phyloP scores from a whole-genome alignment of 768 basidiomycete species.

The Lentinula sp. region DNA sequence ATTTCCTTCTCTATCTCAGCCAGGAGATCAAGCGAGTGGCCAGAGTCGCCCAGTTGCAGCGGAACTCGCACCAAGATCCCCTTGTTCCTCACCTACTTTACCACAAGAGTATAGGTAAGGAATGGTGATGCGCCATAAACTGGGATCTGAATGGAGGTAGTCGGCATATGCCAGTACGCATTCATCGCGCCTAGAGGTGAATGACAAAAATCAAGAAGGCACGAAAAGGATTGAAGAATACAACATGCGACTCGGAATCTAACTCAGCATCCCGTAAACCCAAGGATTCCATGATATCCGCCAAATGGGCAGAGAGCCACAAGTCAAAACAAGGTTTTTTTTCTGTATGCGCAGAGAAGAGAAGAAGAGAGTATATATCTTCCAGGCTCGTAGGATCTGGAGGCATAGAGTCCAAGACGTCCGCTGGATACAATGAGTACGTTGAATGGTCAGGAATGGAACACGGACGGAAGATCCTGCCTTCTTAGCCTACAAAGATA shows the following conservation, averaged over 20 bases:
- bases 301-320: slow-evolving; percentile 88
- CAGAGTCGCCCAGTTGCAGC: slow-evolving; percentile 37
- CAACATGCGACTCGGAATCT: slow-evolving; percentile 50
- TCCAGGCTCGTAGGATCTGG: slow-evolving; percentile 77
- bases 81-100: slow-evolving; percentile 60
- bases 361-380: slow-evolving; percentile 66
- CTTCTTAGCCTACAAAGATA: slow-evolving; percentile 82
- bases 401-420: slow-evolving; percentile 62
- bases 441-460: neutral
- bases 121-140: slow-evolving; percentile 80
- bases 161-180: slow-evolving; percentile 81
- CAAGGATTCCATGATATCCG: slow-evolving; percentile 79
- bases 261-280: slow-evolving; percentile 44
- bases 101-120: slow-evolving; percentile 89
- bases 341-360: slow-evolving; percentile 64
- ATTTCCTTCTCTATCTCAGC: slow-evolving; percentile 57
- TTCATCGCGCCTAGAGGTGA: slow-evolving; percentile 67
- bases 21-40: slow-evolving; percentile 11
- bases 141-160: slow-evolving; percentile 75
- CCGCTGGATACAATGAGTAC: slow-evolving; percentile 30
- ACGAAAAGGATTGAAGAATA: neutral
- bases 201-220: slow-evolving; percentile 34
- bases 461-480: slow-evolving; percentile 79
- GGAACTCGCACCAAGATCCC: slow-evolving; percentile 75
- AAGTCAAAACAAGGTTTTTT: slow-evolving; percentile 68